Evolutionary conservation across 176 grass and related monocot species (phyloP), one percentile per base, ranked within the genome.

Genomic region (Tillandsia fasciculata): DNA sequence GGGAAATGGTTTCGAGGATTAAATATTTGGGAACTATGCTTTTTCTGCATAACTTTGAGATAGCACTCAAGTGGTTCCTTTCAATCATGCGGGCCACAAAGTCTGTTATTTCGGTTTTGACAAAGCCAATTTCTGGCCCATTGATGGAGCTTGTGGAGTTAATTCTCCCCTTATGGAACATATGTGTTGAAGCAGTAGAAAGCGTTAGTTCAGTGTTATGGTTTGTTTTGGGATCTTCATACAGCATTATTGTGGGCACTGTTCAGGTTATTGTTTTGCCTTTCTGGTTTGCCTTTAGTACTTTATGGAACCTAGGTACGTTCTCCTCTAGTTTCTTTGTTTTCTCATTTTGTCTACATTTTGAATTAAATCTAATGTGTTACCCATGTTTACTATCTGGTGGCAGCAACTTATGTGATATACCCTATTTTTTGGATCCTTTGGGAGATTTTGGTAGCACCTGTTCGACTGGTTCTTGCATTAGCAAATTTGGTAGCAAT

Each of bases 1-100:
- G 86, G 94, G 94, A 99, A 80, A 99, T 99, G 94, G 84, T 99
- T 72, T 88, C 94, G 72, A 81, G 94, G 76, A 72, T 99, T 18
- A 89, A 89, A 26, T 99, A 99, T 79, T 79, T 99, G 13, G 89
- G 94, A 73, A 99, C 94, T 23, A 99, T 99, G 89, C 86, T 99
- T 83, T 99, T 99, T 63, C 81, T 99, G 64, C 84, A 99, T 76
- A 82, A 99, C 66, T 99, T 93, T 57, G 86, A 93, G 58, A 82
- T 90, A 74, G 87, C 89, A 75, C 76, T 99, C 28, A 88, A 51
- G 47, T 99, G 94, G 89, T 77, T 88, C 64, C 82, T 99, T 72
- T 89, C 89, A 79, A 75, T 93, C 70, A 77, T 81, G 51, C 69
- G 70, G 69, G 85, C 94, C 77, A 70, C 71, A 42, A 93, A 79